These are phyloP conservation scores for Mortierella antarctica DNA, from an alignment of 192 early-diverging fungal species.

Conservation along the genomic window DNA sequence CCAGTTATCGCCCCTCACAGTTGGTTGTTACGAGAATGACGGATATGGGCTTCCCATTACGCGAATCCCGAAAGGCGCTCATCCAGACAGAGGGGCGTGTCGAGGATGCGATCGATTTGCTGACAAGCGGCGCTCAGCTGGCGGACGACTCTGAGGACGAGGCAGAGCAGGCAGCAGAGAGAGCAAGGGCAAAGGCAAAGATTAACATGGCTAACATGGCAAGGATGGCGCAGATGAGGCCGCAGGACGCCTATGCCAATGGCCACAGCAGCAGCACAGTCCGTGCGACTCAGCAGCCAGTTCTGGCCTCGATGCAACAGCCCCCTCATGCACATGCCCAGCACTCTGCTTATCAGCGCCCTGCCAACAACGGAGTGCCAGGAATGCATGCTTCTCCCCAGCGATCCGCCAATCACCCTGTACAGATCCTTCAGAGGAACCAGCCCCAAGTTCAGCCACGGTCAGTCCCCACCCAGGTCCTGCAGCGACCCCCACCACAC, in stretches of 20 bases:
- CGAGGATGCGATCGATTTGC: slow-evolving; percentile 48
- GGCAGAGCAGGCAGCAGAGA: slow-evolving; percentile 40
- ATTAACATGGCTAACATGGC: neutral
- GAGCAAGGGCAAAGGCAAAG: slow-evolving; percentile 21
- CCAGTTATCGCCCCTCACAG: slow-evolving; percentile 48
- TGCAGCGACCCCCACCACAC: slow-evolving; percentile 39
- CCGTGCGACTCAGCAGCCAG: slow-evolving; percentile 10
- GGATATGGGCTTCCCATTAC: slow-evolving; percentile 49
- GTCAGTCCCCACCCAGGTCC: slow-evolving; percentile 42
- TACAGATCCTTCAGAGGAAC: slow-evolving; percentile 46
- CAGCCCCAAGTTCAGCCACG: slow-evolving; percentile 45
- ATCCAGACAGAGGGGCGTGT: slow-evolving; percentile 46
- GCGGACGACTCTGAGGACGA: slow-evolving; percentile 52
- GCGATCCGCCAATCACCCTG: slow-evolving; percentile 31
- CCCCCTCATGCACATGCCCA: slow-evolving; percentile 26
- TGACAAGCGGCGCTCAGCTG: slow-evolving; percentile 39
- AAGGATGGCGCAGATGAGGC: neutral
- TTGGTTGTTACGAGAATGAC: slow-evolving; percentile 44
- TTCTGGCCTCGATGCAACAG: neutral
- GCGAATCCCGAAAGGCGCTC: slow-evolving; percentile 44
- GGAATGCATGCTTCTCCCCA: slow-evolving; percentile 21
- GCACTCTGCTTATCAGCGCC: slow-evolving; percentile 5
- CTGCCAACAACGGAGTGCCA: neutral
- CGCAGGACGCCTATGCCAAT: slow-evolving; percentile 15
- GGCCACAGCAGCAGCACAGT: slow-evolving; percentile 3